Conservation (phyloP, 2,329 filamentous ascomycete species). For the Trichoderma guizhouense region DNA sequence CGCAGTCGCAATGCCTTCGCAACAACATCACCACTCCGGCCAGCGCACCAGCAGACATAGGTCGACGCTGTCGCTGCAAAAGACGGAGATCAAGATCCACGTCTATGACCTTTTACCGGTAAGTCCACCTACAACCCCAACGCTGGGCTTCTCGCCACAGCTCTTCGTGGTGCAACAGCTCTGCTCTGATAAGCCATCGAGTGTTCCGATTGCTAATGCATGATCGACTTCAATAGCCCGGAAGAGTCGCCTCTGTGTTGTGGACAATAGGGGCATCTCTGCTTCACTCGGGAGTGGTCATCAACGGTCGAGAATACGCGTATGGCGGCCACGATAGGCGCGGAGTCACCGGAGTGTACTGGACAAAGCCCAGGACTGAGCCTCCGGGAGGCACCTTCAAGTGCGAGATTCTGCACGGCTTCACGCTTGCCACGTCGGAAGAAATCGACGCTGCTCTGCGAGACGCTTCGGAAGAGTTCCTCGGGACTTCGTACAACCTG, state of each 20-base stretch:
- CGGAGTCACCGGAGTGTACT: constrained; percentile 75
- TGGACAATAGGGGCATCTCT: constrained; percentile 77
- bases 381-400: constrained; percentile 77
- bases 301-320: constrained; percentile 77
- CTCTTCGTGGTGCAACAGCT: background rate
- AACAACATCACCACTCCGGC: constrained; percentile 23
- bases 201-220: background rate
- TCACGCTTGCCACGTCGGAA: constrained; percentile 63
- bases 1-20: constrained; percentile 10
- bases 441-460: constrained; percentile 71
- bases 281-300: constrained; percentile 78
- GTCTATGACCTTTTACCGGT: constrained; percentile 75
- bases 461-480: constrained; percentile 67
- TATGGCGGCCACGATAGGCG: constrained; percentile 76
- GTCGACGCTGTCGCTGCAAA: constrained; percentile 65
- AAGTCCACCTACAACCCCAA: constrained; percentile 27
- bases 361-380: constrained; percentile 67
- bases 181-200: background rate
- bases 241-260: constrained; percentile 69
- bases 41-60: constrained; percentile 46
- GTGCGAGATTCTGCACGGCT: constrained; percentile 73
- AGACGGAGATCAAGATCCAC: constrained; percentile 72
- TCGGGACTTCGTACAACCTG: constrained; percentile 75
- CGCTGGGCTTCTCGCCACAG: background rate
- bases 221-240: constrained; percentile 50